phyloP scores from a whole-genome alignment of 345 rosid genomes.

The Salix brachista region DNA sequence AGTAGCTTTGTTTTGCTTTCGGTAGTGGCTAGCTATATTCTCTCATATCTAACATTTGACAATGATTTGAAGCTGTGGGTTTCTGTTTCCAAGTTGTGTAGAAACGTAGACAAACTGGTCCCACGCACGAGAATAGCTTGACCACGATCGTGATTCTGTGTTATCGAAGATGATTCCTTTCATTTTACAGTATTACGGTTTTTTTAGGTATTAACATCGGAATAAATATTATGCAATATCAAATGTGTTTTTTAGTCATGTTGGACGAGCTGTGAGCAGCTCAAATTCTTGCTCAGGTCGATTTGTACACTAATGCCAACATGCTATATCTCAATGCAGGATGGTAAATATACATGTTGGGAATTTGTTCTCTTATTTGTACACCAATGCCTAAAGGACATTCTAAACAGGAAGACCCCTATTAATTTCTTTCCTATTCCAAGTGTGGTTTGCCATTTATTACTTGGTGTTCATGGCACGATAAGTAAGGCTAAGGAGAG shows the following conservation, averaged over 20 bases:
- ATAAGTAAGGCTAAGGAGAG: conserved; percentile 13
- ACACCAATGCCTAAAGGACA: neutral
- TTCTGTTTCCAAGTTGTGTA: conserved; percentile 9
- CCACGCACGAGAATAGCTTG: neutral
- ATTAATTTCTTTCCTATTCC: neutral
- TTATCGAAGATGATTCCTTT: no score
- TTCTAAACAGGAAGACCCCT: neutral
- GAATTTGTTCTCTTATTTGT: no score
- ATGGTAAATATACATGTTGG: no score
- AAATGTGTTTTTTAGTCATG: no score
- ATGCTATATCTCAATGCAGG: no score
- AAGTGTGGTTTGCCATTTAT: neutral
- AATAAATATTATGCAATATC: no score
- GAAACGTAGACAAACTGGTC: neutral
- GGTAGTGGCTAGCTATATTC: neutral
- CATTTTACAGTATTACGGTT: no score
- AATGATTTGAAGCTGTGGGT: neutral
- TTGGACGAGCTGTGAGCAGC: no score
- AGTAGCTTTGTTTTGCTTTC: conserved; percentile 20
- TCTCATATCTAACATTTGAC: neutral
- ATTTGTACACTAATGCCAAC: no score
- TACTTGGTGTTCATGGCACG: conserved; percentile 19
- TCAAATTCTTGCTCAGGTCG: no score
- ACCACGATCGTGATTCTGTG: no score
- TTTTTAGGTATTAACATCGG: no score